Base-by-base conservation (phyloP, 495 filamentous ascomycete genomes). In the Trichocladium antarcticum region DNA sequence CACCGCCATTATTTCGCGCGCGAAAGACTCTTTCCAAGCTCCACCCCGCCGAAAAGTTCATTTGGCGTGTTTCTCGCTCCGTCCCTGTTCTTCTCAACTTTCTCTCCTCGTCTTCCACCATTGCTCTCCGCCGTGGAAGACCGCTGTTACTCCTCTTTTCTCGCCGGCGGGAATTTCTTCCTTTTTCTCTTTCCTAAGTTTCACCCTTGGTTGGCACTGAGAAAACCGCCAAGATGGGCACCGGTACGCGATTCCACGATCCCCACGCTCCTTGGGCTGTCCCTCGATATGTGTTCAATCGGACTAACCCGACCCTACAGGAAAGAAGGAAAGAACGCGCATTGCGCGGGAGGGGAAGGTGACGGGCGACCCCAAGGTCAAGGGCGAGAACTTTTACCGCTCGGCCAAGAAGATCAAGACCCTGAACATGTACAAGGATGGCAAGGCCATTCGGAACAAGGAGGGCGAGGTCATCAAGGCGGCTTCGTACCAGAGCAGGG, bases 261-360 rank as follows among this genome's bases (percentile, higher is more conserved):
- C n/a, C 35, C 15, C 22, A 10, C n/a, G 1, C 28, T 9, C n/a
- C n/a, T n/a, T n/a, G n/a, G n/a, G n/a, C n/a, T n/a, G n/a, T n/a
- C n/a, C n/a, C n/a, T n/a, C n/a, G n/a, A n/a, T n/a, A n/a, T n/a
- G n/a, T n/a, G n/a, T n/a, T 27, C 24, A 27, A 27, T 27, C 8
- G 12, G 11, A 24, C 54, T 60, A 38, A 60, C 41, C 5, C 6
- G 19, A 1, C 22, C 6, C 19, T n/a, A 10, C 32, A 63, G 61
- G 81, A 57, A 98, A 97, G 78, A 97, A 96, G 71, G 92, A 98
- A 67, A 80, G 77, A 54, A 72, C 70, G 62, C 82, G 92, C 64
- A 82, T 83, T 68, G 74, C 58, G 62, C 71, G 87, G 56, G 78
- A 94, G 74, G 87, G 88, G 43, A 88, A 89, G 74, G 70, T 71